Base-by-base conservation (phyloP, 148 eudicot genomes). In the Euryodendron excelsum region DNA sequence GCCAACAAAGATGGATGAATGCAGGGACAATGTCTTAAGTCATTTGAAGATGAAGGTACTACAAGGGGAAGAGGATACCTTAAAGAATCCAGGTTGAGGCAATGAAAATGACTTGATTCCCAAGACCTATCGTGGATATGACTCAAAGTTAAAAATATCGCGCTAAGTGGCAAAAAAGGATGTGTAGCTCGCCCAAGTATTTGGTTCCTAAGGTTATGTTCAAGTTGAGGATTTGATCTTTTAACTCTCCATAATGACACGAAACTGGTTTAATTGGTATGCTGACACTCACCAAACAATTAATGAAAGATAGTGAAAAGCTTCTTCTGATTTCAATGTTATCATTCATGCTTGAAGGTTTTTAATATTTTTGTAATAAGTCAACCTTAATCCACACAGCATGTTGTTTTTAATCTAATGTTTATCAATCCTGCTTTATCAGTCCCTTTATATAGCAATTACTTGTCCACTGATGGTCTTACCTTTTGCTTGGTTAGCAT, bases 401-500 rank as follows among this genome's bases (percentile, higher is more conserved):
- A 17, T 27, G 25, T 10, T 11, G 12, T 44, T 66, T 55, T 12
- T 56, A 18, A 73, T 34, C 25, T 69, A 30, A 73, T 61, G 37
- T 64, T 63, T 50, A 34, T 73, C 50, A 6, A 7, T 61, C 66
- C 18, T 52, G 52, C 10, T 47, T 31, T 33, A 14, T 12, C 27
- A 41, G 17, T 63, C 55, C 67, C 31, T 23, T 36, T 27, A 69
- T 31, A 61, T 68, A 0, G 37, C 5, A 7, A 33, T 59, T 39
- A 30, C 34, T 53, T 45, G 1, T 64, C 12, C 18, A 33, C 79
- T 75, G 45, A 63, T 53, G 14, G 37, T 59, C 21, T 58, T 55
- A 73, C 28, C 44, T 36, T 79, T 75, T 76, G 31, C 48, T 71
- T 81, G 39, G n/a, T 63, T 72, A 91, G 94, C 94, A 89, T 85